These are phyloP conservation scores for Tricladium varicosporioides DNA, from an alignment of 2,329 filamentous ascomycete genomes.

Conservation along the genomic window DNA sequence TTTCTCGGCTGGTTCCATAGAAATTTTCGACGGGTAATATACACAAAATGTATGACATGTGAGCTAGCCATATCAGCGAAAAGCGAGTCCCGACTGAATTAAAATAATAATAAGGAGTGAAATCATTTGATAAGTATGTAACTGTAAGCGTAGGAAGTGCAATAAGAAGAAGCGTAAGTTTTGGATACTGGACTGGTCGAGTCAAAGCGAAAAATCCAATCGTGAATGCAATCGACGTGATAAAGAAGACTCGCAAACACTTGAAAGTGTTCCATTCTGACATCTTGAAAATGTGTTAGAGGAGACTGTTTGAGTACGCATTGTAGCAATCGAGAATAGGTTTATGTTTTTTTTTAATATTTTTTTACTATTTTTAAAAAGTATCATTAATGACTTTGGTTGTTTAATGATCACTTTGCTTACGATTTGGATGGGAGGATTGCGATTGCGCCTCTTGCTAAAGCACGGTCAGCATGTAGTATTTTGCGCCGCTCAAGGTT, in stretches of 20 bases:
- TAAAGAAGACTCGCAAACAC: background rate
- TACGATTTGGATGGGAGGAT: too few species aligned
- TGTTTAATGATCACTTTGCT: too few species aligned
- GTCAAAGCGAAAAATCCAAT: background rate
- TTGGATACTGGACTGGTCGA: background rate
- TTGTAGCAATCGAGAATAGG: too few species aligned
- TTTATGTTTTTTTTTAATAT: too few species aligned
- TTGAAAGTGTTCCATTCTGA: background rate
- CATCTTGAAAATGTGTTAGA: background rate
- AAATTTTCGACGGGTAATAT: too few species aligned
- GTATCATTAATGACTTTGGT: too few species aligned
- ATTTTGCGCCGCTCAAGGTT: too few species aligned
- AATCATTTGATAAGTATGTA: background rate
- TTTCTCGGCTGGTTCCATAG: background rate
- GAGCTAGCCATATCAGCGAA: background rate
- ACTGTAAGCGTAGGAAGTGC: background rate
- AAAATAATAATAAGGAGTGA: background rate
- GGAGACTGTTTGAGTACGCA: too few species aligned
- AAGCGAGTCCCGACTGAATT: background rate
- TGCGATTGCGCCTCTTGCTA: too few species aligned
- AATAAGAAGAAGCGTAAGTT: background rate
- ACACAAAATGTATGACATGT: background rate
- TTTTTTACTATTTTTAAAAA: too few species aligned
- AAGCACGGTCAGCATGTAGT: too few species aligned
- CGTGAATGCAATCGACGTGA: background rate